Evolutionary conservation across 371 early-diverging fungal species (phyloP).

Genomic region (Mucor saturninus): DNA sequence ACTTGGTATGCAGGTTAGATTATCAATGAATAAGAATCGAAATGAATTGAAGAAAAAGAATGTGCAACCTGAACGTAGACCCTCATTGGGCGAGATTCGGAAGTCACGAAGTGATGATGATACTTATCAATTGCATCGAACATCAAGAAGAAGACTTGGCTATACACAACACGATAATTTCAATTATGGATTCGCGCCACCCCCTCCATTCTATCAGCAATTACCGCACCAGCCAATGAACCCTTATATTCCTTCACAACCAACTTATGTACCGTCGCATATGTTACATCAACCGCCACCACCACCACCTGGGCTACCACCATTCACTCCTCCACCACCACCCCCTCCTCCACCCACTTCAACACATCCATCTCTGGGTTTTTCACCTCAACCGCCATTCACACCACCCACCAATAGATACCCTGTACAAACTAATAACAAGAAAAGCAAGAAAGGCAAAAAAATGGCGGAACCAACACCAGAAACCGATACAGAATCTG

Average conservation of each 20-base stretch:
- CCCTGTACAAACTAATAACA: not conserved
- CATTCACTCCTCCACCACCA: conserved; percentile 19
- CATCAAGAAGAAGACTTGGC: not conserved
- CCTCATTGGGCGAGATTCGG: no score
- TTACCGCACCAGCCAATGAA: conserved; percentile 10
- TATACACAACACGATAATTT: not conserved
- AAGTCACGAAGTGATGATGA: not conserved
- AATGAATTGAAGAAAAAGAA: conserved; percentile 2
- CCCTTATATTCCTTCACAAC: not conserved
- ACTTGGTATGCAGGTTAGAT: conserved; percentile 25
- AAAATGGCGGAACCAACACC: not conserved
- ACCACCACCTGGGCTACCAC: conserved; percentile 21
- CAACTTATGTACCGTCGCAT: not conserved
- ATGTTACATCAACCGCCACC: conserved; percentile 5
- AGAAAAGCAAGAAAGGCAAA: not conserved
- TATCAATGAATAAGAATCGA: conserved; percentile 32
- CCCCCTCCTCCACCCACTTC: conserved; percentile 7
- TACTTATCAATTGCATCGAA: not conserved
- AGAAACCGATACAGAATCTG: not conserved
- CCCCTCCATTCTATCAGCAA: conserved; percentile 2
- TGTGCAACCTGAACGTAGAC: not conserved
- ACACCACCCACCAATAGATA: conserved; percentile 7
- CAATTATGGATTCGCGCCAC: not conserved
- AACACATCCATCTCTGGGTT: not conserved
- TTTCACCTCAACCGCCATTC: not conserved